Base-by-base conservation (phyloP, 163 green algal species). In the Chlorella variabilis region DNA sequence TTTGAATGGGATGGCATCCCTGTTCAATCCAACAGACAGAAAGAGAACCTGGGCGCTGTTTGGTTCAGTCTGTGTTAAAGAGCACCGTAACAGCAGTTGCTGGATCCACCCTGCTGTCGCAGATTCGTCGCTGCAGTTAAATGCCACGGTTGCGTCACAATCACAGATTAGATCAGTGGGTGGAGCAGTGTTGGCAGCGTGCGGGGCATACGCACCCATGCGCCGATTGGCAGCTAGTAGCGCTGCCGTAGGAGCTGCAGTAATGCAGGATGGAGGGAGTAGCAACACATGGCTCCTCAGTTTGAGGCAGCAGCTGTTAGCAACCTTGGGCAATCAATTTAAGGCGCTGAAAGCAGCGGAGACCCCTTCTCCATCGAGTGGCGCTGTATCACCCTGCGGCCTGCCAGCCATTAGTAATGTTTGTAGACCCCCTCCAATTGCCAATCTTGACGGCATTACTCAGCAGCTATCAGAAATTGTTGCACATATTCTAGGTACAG, bases 101-200 rank as follows among this genome's bases (percentile, higher is more conserved):
- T 75, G 51, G 49, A 17, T 82, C 3, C 76, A 84, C 20, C 83
- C 83, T 25, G 56, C 68, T 13, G 41, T 81, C 3, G 83, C 67
- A n/a, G 69, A 82, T 41, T 58, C 56, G 0, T 45, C 67, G 0
- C 54, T 77, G 29, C 83, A 87, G 34, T 48, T 84, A 27, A 38
- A 78, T 1, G n/a, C 67, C 38, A 27, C 34, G 1, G 2, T 48
- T 4, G 0, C 2, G 18, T 27, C 41, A 18, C 51, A 31, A 42
- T 45, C 38, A 41, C 13, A 18, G 39, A 9, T 8, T 29, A 29
- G 2, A 2, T 29, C 7, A 29, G 3, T 11, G 36, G 54, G 6
- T 11, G 54, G 54, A 63, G 66, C 31, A 33, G 29, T 34, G 33
- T 27, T 75, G 21, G 62, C 77, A 34, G 41, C 62, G 31, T 23